Evolutionary conservation across 2,329 filamentous ascomycete species (phyloP), one percentile per base, ranked within the genome.

Genomic region (Diplodia mutila): DNA sequence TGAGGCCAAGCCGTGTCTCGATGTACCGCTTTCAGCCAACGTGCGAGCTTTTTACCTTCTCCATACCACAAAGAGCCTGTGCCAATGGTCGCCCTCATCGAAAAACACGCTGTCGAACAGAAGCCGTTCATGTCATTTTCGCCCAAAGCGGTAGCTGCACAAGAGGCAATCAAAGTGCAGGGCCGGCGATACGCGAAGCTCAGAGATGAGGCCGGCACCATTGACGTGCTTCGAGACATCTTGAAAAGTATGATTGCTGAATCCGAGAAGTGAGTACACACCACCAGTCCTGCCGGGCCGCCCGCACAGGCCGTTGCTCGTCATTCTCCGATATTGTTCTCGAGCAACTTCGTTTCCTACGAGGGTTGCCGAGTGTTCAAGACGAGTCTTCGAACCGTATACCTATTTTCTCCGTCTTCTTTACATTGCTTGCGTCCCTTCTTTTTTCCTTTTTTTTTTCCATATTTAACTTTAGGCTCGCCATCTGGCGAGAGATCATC

Each of bases 381-480:
- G 18, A 18, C 18, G 16, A 9, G 39, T n/a, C 11, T 37, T 37
- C 11, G 34, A 37, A 37, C 34, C 6, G 39, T 21, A 46, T 46
- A 46, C n/a, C 18, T 49, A n/a, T 12, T 39, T 21, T 51, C 59
- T 49, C 27, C n/a, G 11, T 32, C 27, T 51, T 11, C n/a, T 63
- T 8, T 25, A 12, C 23, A 29, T 46, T 65, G 42, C 14, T 53
- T 29, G 11, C 18, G 16, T 42, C 14, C 14, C 18, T 39, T 23
- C 21, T 32, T n/a, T 8, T 29, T 32, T 18, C 14, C 34, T 48
- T 4, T 42, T 23, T 34, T 65, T 42, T 54, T 65, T 27, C 25
- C 37, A 52, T 65, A 64, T 52, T 54, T 42, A 65, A 42, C 32
- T 65, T 65, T 54, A 63, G 59, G 59, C 59, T 63, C 46, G 49